Evolutionary conservation across 1,284 basidiomycete genomes (phyloP), one percentile per base, ranked within the genome.

Genomic region (Ganoderma resinaceum): DNA sequence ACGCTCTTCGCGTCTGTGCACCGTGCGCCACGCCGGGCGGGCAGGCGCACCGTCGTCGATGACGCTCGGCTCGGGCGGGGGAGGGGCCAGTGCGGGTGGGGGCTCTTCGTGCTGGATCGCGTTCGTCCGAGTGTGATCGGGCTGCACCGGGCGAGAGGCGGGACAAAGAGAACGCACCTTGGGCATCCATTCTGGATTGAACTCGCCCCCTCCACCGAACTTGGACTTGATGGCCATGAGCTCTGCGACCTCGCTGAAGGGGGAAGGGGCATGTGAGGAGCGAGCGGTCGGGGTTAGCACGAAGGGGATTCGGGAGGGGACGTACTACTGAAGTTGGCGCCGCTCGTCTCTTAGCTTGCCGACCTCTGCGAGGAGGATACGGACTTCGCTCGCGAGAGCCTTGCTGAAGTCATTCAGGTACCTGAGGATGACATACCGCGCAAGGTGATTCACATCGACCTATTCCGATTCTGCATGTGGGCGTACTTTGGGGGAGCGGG

Each of bases 161-260:
- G 29, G 29, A 31, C 14, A 29, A 29, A 53, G 37, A 38, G 38
- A 38, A 20, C 33, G 58, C 71, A 88, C 88, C 71, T 83, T 82
- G 37, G 89, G 87, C 62, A 79, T 80, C 91, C 91, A 93, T 58
- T 89, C 87, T 20, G 89, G 87, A 18, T 86, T 82, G 74, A 88
- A 93, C 72, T 92, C 89, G 26, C 90, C 90, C 31, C 88, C 89
- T 3, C 87, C 84, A 35, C 91, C 89, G 74, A 91, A 89, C 78
- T 92, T 93, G 23, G 91, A 88, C 79, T 91, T 91, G 67, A 92
- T 84, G 61, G 85, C 84, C 90, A 93, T 91, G 70, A 93, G 82
- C 76, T 92, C 91, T 29, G 91, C 87, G 68, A 93, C 91, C 78
- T 93, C 91, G 70, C 91, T 92, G 75, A 23, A n/a, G 40, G n/a